phyloP scores from a whole-genome alignment of 257 asterid species.

The Sherardia arvensis region DNA sequence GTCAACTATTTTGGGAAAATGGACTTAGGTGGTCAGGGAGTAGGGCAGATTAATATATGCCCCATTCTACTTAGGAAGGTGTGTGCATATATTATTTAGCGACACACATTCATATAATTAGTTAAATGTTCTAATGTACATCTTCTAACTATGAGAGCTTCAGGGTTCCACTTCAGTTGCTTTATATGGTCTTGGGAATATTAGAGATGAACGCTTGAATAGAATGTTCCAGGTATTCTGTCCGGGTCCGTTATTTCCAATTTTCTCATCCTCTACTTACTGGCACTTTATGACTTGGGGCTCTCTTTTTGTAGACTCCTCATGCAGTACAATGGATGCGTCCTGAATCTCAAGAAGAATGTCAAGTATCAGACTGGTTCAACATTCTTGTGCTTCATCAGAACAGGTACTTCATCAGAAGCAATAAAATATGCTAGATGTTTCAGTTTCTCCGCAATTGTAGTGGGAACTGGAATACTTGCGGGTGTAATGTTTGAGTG shows the following conservation, averaged over 20 bases:
- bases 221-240: conserved; percentile 86
- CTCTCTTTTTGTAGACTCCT: conserved; percentile 59
- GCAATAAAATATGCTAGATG: background rate
- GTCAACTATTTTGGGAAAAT: conserved; percentile 94
- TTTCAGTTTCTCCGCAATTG: conserved; percentile 6
- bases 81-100: conserved; percentile 12
- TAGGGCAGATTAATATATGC: conserved; percentile 82
- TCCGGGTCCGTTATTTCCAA: conserved; percentile 4
- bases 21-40: conserved; percentile 96
- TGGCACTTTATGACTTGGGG: conserved; percentile 1
- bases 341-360: conserved; percentile 80
- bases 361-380: conserved; percentile 92
- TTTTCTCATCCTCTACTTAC: background rate
- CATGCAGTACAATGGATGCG: conserved; percentile 99
- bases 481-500: conserved; percentile 7
- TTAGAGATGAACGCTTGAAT: conserved; percentile 95
- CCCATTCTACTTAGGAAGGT: conserved; percentile 94
- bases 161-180: conserved; percentile 97
- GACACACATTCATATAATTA: background rate
- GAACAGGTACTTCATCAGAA: conserved; percentile 46
- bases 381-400: conserved; percentile 91
- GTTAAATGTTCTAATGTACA: conserved; percentile 3
- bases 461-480: conserved; percentile 9
- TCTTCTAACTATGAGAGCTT: conserved; percentile 13
- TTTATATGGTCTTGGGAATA: conserved; percentile 95